phyloP scores from a whole-genome alignment of 345 rosid species.

The Angophora floribunda region DNA sequence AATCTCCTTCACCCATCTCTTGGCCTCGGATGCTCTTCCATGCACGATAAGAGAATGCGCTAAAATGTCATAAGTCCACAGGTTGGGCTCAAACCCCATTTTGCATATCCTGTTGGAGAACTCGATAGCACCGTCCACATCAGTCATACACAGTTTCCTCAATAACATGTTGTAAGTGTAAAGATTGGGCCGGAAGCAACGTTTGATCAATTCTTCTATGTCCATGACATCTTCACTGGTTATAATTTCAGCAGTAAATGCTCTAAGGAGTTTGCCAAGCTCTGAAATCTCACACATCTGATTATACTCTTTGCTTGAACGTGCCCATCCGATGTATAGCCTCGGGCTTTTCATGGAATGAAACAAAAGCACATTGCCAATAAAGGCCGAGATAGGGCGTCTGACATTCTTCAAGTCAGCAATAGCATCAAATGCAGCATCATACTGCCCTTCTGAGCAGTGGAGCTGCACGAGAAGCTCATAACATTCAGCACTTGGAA shows the following conservation, averaged over 20 bases:
- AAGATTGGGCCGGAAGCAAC: slow-evolving; percentile 47
- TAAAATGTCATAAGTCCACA: slow-evolving; percentile 42
- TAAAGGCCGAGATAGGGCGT: slow-evolving; percentile 45
- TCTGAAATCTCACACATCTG: slow-evolving; percentile 25
- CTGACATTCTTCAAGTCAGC: slow-evolving; percentile 38
- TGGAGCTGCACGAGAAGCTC: slow-evolving; percentile 39
- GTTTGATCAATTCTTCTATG: slow-evolving; percentile 41
- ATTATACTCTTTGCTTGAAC: slow-evolving; percentile 19
- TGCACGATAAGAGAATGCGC: slow-evolving; percentile 17
- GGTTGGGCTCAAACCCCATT: slow-evolving; percentile 59
- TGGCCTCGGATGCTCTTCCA: slow-evolving; percentile 27
- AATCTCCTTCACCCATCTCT: slow-evolving; percentile 24
- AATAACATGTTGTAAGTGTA: slow-evolving; percentile 61
- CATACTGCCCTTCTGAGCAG: slow-evolving; percentile 26
- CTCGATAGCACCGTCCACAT: slow-evolving; percentile 30
- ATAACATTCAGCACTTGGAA: slow-evolving; percentile 49
- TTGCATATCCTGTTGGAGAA: slow-evolving; percentile 27
- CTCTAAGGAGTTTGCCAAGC: slow-evolving; percentile 58
- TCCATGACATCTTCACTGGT: slow-evolving; percentile 17
- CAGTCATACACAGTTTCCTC: slow-evolving; percentile 23
- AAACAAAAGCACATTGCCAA: slow-evolving; percentile 62
- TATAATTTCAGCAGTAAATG: slow-evolving; percentile 34
- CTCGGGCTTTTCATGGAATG: slow-evolving; percentile 33
- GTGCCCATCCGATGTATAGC: slow-evolving; percentile 57
- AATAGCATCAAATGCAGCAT: slow-evolving; percentile 33